These are phyloP conservation scores for Plasmodium gaboni DNA, from an alignment of 169 alveolate genomes.

Conservation along the genomic window DNA sequence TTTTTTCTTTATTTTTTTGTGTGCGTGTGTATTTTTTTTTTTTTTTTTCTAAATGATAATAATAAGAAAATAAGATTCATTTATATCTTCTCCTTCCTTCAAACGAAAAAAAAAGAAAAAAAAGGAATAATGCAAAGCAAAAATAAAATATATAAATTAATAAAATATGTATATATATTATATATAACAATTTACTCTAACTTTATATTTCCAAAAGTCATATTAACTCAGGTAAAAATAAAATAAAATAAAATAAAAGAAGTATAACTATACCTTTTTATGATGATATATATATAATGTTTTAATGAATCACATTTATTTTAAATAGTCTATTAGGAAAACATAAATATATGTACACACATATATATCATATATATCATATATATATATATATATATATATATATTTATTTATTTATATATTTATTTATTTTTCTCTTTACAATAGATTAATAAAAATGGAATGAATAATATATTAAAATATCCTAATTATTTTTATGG, in stretches of 20 bases:
- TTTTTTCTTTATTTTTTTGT: background rate
- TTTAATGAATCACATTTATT: no score
- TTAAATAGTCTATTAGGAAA: background rate
- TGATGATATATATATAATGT: no score
- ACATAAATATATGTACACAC: background rate
- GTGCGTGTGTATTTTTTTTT: slow-evolving; percentile 18
- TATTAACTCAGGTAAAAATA: no score
- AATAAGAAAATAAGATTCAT: no score
- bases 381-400: no score
- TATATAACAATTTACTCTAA: slow-evolving; percentile 29
- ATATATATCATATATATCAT: background rate
- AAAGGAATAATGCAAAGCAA: slow-evolving; percentile 65
- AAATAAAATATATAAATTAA: slow-evolving; percentile 61
- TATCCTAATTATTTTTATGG: slow-evolving; percentile 41
- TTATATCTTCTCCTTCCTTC: background rate
- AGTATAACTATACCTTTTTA: no score
- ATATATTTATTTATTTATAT: no score
- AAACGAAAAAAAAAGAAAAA: slow-evolving; percentile 16
- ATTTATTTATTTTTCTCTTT: background rate
- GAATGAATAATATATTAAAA: slow-evolving; percentile 42
- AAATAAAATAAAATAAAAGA: no score
- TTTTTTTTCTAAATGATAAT: slow-evolving; percentile 1
- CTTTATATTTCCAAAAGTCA: background rate
- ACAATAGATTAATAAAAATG: slow-evolving; percentile 40
- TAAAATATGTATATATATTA: slow-evolving; percentile 58